Evolutionary conservation across 768 basidiomycete genomes (phyloP), one percentile per base, ranked within the genome.

Genomic region (Pisolithus albus): DNA sequence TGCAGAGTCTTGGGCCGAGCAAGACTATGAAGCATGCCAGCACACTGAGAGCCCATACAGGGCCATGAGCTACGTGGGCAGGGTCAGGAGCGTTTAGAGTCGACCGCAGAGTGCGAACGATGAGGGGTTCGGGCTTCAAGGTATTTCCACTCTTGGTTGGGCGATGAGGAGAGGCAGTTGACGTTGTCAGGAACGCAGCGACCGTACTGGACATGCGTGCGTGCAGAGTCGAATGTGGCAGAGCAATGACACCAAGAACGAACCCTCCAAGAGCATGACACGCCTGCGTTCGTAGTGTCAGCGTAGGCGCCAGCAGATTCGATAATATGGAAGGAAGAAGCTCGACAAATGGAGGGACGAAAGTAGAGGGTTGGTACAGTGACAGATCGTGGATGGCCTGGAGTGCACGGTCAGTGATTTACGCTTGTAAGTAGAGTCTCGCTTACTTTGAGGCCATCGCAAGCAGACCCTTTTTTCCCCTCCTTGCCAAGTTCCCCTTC

Each of bases 401-500:
- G 10, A 37, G 41, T 42, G n/a, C 11, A 47, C 10, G n/a, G 44
- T 60, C 30, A 57, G 64, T 38, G 6, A 53, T 46, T 23, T 28
- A 45, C 48, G 42, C 26, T 41, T 15, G 50, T 41, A 24, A 24
- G 39, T 51, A 45, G 55, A 49, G 55, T 23, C 32, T 16, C 16
- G 63, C 67, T 58, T 62, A 84, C 89, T 77, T 83, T 88, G 43
- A 90, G 74, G 19, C 86, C 87, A 64, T 92, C 89, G 32, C 77
- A 84, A 1, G 75, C 77, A 4, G 89, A 81, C 0, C 90, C 90
- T 60, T 89, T 91, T 72, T 92, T 92, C 9, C 90, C 90, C 64
- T 92, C 90, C 63, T 88, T 88, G 5, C 90, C 90, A 13, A 92
- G 77, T 55, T 91, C 85, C 7, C 90, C 90, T 50, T 87, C 85